Evolutionary conservation across 1,284 basidiomycete species (phyloP), one percentile per base, ranked within the genome.

Genomic region (Stygiomarasmius scandens): DNA sequence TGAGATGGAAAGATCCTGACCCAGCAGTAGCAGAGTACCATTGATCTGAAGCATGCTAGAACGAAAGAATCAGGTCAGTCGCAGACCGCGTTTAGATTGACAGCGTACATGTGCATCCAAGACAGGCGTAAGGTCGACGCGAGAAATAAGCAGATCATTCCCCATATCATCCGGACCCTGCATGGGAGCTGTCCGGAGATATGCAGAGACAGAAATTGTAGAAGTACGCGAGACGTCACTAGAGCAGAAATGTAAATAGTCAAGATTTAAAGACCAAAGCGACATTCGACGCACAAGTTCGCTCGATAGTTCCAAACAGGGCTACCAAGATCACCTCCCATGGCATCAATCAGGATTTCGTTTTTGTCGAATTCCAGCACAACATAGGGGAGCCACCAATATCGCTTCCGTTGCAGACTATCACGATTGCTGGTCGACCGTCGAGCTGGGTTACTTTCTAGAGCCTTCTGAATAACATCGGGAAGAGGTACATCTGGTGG

Each of bases 361-460:
- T 99, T 99, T 86, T 98, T 98, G 82, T 99, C 96, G 78, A 98
- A 99, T 74, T 98, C 96, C 63, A 98, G 86, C 41, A 97, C 95
- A 71, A 97, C 89, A 68, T 98, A 99, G 22, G 96, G 96, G 32
- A 99, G 81, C 93, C 94, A 98, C 95, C 95, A 97, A 71, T 86
- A 87, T 61, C 94, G 92, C 71, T 89, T 92, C 64, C 95, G 83
- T 70, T 96, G 93, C 72, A 96, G 77, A 68, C 90, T 93, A 66
- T 95, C 93, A 47, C 93, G 84, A 70, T 93, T 91, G 67, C 83
- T 85, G 2, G 81, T 79, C 1, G 84, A 83, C 36, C 75, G 77
- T 52, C 86, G 78, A 2, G 78, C 71, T 0, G 77, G 83, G 43
- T 76, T 71, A 10, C 76, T 81, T 63, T 82, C 85, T 41, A 97